Evolutionary conservation across 1,139 yeast species (phyloP).

Genomic region (Scheffersomyces cryptocercus): DNA sequence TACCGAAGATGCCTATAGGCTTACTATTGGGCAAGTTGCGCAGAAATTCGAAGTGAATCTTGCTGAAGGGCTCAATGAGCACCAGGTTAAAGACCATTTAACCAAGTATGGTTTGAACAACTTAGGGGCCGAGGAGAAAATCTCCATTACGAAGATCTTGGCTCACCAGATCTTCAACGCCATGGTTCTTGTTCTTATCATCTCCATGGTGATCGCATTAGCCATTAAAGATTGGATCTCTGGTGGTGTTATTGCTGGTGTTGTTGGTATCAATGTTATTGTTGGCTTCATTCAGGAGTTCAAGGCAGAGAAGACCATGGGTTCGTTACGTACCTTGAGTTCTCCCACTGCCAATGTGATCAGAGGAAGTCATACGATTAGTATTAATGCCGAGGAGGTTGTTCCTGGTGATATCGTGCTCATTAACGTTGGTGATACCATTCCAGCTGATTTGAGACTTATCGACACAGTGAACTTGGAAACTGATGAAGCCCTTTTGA

Average conservation of each 20-base stretch:
- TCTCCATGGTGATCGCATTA: constrained; percentile 36
- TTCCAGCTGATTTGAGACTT: constrained; percentile 53
- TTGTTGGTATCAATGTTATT: constrained; percentile 30
- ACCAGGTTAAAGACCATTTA: constrained; percentile 11
- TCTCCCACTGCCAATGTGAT: constrained; percentile 41
- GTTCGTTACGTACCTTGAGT: constrained; percentile 31
- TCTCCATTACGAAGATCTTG: constrained; percentile 25
- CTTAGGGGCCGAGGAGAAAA: constrained; percentile 29
- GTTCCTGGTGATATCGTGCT: constrained; percentile 54
- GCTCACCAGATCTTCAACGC: constrained; percentile 42
- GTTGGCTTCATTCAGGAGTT: constrained; percentile 38
- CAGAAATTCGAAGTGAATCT: constrained; percentile 12
- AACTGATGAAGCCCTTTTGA: constrained; percentile 53
- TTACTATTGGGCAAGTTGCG: constrained; percentile 12
- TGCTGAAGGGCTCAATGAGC: constrained; percentile 14
- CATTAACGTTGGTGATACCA: constrained; percentile 46
- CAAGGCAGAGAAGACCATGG: constrained; percentile 43
- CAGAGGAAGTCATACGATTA: constrained; percentile 35
- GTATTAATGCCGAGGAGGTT: constrained; percentile 40
- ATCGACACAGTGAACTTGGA: constrained; percentile 39
- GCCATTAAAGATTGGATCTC: constrained; percentile 78
- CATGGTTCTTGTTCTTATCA: constrained; percentile 37
- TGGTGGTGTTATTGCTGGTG: constrained; percentile 66
- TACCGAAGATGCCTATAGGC: constrained; percentile 14
- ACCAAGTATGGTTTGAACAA: constrained; percentile 24